These are phyloP conservation scores for Neurospora sp. DNA, from an alignment of 495 filamentous ascomycete genomes.

Conservation along the genomic window DNA sequence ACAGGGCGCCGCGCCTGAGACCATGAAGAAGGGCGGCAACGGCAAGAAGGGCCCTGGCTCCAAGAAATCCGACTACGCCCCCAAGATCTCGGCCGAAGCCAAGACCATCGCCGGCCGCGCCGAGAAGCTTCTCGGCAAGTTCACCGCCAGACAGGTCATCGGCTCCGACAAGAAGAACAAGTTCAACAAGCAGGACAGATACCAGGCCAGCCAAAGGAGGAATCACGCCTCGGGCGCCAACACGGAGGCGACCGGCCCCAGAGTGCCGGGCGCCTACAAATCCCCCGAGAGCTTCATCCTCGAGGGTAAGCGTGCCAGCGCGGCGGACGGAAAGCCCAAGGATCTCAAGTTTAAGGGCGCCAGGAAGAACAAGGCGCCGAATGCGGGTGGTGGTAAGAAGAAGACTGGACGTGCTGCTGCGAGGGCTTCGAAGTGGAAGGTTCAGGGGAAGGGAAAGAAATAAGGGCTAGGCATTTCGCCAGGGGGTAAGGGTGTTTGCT, in stretches of 20 bases:
- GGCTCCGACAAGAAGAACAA: slow-evolving; percentile 18
- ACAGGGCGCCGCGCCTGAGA: neutral
- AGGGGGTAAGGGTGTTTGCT: neutral
- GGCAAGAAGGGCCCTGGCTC: slow-evolving; percentile 15
- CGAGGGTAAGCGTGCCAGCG: slow-evolving; percentile 77
- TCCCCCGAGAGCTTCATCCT: slow-evolving; percentile 67
- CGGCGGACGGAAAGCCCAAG: slow-evolving; percentile 47
- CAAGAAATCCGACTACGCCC: slow-evolving; percentile 41
- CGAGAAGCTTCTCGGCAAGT: slow-evolving; percentile 69
- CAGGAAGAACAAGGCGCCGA: slow-evolving; percentile 25
- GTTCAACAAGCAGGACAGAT: slow-evolving; percentile 12
- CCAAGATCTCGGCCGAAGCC: slow-evolving; percentile 54
- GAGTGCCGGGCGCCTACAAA: slow-evolving; percentile 17
- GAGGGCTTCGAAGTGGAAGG: slow-evolving; percentile 55
- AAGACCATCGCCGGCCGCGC: slow-evolving; percentile 72
- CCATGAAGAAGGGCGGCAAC: slow-evolving; percentile 4
- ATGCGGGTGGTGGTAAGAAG: slow-evolving; percentile 28
- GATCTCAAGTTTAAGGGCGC: slow-evolving; percentile 53
- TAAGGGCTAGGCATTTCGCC: neutral
- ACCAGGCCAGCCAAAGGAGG: slow-evolving; percentile 8
- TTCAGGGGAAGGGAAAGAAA: slow-evolving; percentile 1
- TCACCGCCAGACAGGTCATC: slow-evolving; percentile 55
- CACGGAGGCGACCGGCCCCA: slow-evolving; percentile 8
- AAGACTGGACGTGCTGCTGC: slow-evolving; percentile 13
- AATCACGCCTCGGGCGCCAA: neutral